A percentile compares a stretch with the other conserved stretches of the same genome.
phyloP scores from a whole-genome alignment of 2,329 filamentous ascomycete species.

The Monosporascus sp. region DNA sequence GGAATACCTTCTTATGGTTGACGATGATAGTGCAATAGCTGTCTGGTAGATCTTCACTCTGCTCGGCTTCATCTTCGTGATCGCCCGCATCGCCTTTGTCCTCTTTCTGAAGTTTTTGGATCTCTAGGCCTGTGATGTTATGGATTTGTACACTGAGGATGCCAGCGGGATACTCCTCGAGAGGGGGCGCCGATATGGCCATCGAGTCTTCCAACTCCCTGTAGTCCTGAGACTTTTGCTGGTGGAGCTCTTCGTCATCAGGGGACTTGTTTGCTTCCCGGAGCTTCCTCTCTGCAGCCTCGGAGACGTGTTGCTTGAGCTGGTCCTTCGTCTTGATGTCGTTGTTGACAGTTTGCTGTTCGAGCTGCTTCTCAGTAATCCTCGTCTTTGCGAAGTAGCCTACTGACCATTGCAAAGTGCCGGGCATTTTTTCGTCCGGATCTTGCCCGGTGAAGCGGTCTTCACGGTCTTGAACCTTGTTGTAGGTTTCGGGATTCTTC shows the following conservation, averaged over 20 bases:
- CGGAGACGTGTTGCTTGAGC: conserved; percentile 51
- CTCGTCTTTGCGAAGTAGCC: conserved; percentile 66
- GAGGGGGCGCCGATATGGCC: conserved; percentile 63
- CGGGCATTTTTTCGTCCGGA: conserved; percentile 62
- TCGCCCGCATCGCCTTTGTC: conserved; percentile 42
- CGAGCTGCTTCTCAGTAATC: conserved; percentile 57
- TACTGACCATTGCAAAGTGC: conserved; percentile 63
- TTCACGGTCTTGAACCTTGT: conserved; percentile 55
- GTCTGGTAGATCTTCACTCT: conserved; percentile 59
- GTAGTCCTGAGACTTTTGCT: conserved; percentile 64
- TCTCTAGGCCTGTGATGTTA: conserved; percentile 64
- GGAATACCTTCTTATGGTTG: conserved; percentile 66
- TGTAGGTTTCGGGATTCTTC: conserved; percentile 51
- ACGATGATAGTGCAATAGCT: conserved; percentile 69
- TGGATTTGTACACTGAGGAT: conserved; percentile 67
- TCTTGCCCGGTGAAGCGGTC: conserved; percentile 64
- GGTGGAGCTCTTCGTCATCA: conserved; percentile 57
- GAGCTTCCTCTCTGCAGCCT: conserved; percentile 55
- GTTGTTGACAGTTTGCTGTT: conserved; percentile 54
- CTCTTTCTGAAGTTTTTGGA: conserved; percentile 54
- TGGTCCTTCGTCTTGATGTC: conserved; percentile 53
- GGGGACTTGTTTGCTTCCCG: conserved; percentile 56
- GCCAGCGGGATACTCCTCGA: conserved; percentile 56
- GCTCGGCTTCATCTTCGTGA: conserved; percentile 52
- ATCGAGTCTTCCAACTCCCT: conserved; percentile 57